Evolutionary conservation across 2,329 filamentous ascomycete species (phyloP).

Genomic region (Aphanocladium album): DNA sequence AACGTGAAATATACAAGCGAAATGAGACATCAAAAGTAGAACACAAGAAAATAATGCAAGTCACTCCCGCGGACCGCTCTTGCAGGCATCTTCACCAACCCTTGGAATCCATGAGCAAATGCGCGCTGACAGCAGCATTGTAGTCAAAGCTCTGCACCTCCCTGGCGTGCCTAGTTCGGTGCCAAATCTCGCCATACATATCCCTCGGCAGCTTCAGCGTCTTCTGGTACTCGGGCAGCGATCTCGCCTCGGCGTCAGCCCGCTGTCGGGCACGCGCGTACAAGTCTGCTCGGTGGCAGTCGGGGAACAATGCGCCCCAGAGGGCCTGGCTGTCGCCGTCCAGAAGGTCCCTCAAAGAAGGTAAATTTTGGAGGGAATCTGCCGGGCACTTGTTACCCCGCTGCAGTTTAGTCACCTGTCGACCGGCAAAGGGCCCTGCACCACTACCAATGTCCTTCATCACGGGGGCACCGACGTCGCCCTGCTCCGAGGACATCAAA

Average conservation of each 20-base stretch:
- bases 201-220: background rate
- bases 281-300: slow-evolving; percentile 20
- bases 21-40: too few relatives aligned
- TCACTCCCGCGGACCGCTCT: too few relatives aligned
- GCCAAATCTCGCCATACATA: background rate
- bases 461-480: background rate
- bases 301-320: slow-evolving; percentile 10
- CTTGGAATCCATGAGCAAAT: background rate
- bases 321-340: background rate
- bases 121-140: background rate
- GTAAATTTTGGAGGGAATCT: slow-evolving; percentile 27
- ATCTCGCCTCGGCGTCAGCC: background rate
- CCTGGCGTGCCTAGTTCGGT: background rate
- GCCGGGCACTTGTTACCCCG: slow-evolving; percentile 19
- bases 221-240: background rate
- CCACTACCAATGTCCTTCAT: too few relatives aligned
- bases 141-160: background rate
- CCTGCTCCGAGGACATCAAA: background rate
- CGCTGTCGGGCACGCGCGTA: slow-evolving; percentile 10
- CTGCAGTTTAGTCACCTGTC: background rate
- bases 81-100: background rate
- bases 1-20: too few relatives aligned
- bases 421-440: too few relatives aligned
- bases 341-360: slow-evolving; percentile 20
- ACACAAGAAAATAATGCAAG: too few relatives aligned